Base-by-base conservation (phyloP, 176 grass and related monocot genomes). In the Panicum miliaceum region DNA sequence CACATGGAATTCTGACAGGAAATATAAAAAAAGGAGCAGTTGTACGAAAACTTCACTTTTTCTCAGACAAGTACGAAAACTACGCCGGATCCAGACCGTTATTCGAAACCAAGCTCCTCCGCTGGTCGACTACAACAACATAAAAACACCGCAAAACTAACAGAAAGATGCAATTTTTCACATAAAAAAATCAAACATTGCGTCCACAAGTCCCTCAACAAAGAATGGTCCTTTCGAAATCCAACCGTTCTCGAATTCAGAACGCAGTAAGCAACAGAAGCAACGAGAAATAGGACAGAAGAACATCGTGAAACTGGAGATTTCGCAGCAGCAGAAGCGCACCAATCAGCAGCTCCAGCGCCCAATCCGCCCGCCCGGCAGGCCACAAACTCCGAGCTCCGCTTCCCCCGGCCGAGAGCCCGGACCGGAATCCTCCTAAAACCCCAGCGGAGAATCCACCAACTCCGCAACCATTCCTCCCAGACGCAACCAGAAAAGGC, bases 401-500 rank as follows among this genome's bases (percentile, higher is more conserved):
- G 26, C 66, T 64, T 64, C 74, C 60, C 36, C n/a, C 7, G 7
- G 22, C 38, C 22, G 34, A 50, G 35, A 26, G 15, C 62, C 47
- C 32, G 32, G 7, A 22, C 13, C 4, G 48, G 54, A 48, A 29
- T 53, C 63, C 54, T 62, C 81, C 70, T 73, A 84, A 74, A 84
- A 75, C 81, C 81, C 38, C 54, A 48, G 57, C 58, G 42, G 27
- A 25, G 84, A 86, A 56, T 0, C 42, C 77, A 85, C 32, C 73
- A 32, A 79, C 84, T 86, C 75, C 80, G 10, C 86, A 76, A 68
- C 79, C 87, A 23, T 57, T 50, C 32, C 82, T 58, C 71, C 15
- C 26, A 16, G 18, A 73, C 72, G 65, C 42, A 72, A 20, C 88
- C 78, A 65, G 25, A 52, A 83, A 34, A 36, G 70, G 7, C 71